Percentiles rank a stretch among this genome's conserved stretches.
phyloP scores from a whole-genome alignment of 2,329 filamentous ascomycete species.

The Sporothrix pallida region DNA sequence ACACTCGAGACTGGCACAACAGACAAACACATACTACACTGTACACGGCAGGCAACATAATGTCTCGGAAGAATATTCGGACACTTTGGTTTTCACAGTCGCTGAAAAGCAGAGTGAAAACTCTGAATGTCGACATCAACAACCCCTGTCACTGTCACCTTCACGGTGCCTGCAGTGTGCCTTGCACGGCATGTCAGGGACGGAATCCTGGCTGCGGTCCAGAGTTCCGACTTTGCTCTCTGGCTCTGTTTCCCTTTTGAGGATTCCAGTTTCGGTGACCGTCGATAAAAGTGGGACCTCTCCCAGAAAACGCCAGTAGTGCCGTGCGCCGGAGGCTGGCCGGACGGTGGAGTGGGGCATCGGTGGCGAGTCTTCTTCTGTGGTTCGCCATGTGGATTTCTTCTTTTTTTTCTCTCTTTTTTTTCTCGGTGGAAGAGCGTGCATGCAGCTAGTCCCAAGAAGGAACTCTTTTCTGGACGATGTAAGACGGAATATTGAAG shows the following conservation, averaged over 20 bases:
- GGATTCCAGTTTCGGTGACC: neutral
- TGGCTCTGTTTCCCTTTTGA: too few species aligned
- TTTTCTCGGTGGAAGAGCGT: constrained; percentile 14
- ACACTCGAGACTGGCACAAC: neutral
- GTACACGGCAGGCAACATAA: neutral
- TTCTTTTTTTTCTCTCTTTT: neutral
- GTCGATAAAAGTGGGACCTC: neutral
- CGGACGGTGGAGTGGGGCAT: neutral
- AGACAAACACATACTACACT: neutral
- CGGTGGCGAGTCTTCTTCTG: neutral
- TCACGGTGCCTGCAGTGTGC: neutral
- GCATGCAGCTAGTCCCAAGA: constrained; percentile 14
- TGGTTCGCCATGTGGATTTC: constrained; percentile 22
- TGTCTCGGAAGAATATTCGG: constrained; percentile 4
- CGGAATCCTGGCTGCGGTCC: neutral
- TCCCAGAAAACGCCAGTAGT: neutral
- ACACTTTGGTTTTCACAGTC: neutral
- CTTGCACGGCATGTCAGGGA: constrained; percentile 1
- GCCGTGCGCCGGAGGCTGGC: constrained; percentile 1
- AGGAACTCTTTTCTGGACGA: neutral
- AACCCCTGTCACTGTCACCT: neutral
- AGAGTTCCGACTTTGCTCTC: neutral
- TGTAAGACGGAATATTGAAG: neutral
- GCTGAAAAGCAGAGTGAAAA: neutral
- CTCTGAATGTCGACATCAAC: neutral